Percentiles rank a stretch among this genome's conserved stretches.
Conservation (phyloP, 805 yeast genomes). For the Isabelozyma rhagii region DNA sequence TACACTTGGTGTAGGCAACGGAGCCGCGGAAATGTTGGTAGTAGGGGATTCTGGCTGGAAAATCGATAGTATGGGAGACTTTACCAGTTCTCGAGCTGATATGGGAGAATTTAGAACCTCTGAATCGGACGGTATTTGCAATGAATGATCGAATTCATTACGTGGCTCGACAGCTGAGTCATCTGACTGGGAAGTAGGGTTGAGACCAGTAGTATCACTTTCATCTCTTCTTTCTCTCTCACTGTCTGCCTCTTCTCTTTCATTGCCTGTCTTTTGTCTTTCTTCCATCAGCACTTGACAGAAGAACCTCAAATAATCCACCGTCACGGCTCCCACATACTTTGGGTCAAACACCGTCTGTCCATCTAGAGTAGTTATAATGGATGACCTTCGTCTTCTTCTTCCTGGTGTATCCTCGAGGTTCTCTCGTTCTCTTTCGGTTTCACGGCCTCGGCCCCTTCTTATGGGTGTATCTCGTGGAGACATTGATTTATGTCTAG, state of each 20-base stretch:
- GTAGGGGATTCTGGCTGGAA: background rate
- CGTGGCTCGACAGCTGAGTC: conserved; percentile 1
- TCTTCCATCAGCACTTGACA: conserved; percentile 25
- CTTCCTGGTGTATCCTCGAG: background rate
- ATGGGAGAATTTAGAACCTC: conserved; percentile 10
- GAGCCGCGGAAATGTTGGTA: background rate
- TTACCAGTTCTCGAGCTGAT: conserved; percentile 3
- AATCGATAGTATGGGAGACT: background rate
- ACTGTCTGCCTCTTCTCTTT: conserved; percentile 6
- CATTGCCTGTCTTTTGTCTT: conserved; percentile 3
- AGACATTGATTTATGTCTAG: background rate
- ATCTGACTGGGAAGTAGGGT: background rate
- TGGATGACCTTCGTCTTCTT: conserved; percentile 24
- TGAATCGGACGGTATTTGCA: conserved; percentile 22
- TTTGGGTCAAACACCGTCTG: conserved; percentile 22
- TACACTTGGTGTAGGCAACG: background rate
- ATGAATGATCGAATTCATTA: conserved; percentile 22
- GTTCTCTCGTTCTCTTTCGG: no score
- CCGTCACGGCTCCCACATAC: conserved; percentile 35
- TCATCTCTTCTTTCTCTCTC: background rate
- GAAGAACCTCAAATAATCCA: conserved; percentile 33
- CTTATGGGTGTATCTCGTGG: background rate
- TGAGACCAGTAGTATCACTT: background rate
- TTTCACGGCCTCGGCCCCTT: background rate
- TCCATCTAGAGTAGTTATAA: conserved; percentile 19